Evolutionary conservation across 306 rosid genomes (phyloP).

Genomic region (Ochetophila trinervis): DNA sequence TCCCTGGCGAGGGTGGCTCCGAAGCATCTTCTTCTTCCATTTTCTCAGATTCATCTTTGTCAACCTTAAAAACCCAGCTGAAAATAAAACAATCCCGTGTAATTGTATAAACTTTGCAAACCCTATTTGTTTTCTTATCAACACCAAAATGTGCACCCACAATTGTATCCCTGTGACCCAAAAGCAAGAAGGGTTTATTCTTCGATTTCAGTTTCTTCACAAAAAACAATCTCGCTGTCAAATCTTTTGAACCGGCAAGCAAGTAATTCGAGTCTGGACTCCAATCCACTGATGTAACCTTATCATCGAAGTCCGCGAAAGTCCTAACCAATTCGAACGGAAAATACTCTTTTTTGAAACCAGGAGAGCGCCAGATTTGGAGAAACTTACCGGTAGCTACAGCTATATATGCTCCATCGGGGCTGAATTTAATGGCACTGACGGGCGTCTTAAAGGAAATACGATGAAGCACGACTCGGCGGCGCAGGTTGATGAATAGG

Average conservation of each 20-base stretch:
- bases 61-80: conserved; percentile 54
- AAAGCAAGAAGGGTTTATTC: conserved; percentile 55
- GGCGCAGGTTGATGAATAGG: conserved; percentile 77
- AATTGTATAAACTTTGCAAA: conserved; percentile 60
- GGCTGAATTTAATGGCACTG: conserved; percentile 55
- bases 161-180: conserved; percentile 85
- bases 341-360: conserved; percentile 54
- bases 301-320: conserved; percentile 59
- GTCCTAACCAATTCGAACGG: conserved; percentile 70
- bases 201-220: conserved; percentile 43
- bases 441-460: conserved; percentile 69
- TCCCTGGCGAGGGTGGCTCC: conserved; percentile 54
- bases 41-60: conserved; percentile 23
- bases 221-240: conserved; percentile 62
- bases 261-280: conserved; percentile 68
- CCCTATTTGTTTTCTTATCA: conserved; percentile 54
- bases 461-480: conserved; percentile 79
- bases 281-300: conserved; percentile 68
- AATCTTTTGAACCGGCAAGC: conserved; percentile 76
- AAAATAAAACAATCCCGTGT: conserved; percentile 64
- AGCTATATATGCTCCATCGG: conserved; percentile 58
- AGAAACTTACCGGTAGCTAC: conserved; percentile 74
- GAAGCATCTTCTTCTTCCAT: conserved; percentile 40
- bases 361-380: conserved; percentile 90
- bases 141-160: conserved; percentile 68